A percentile compares a stretch with the other conserved stretches of the same genome.
Evolutionary conservation across 2,329 filamentous ascomycete species (phyloP).

Genomic region (Aspergillus ochraceus): DNA sequence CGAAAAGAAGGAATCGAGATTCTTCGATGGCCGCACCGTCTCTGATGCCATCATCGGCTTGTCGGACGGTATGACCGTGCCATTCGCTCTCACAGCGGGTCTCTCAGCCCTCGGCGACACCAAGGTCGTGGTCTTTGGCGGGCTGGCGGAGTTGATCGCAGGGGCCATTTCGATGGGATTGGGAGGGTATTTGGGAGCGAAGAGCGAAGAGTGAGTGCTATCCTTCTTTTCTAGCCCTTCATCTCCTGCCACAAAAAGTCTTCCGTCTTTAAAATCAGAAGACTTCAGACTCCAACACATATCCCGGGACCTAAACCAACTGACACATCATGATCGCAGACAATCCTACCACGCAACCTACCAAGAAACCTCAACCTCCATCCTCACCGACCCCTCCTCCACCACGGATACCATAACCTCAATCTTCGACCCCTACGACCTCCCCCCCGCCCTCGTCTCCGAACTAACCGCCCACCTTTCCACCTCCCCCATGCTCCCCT

Average conservation of each 20-base stretch:
- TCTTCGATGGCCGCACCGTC: constrained; percentile 39
- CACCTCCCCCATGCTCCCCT: constrained; percentile 36
- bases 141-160: constrained; percentile 72
- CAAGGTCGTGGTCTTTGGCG: constrained; percentile 68
- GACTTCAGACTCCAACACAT: background rate
- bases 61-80: constrained; percentile 76
- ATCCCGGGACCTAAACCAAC: background rate
- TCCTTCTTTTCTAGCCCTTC: no score
- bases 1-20: constrained; percentile 27
- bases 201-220: constrained; percentile 40
- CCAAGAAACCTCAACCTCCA: constrained; percentile 36
- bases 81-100: constrained; percentile 75
- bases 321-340: no score
- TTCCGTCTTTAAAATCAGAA: no score
- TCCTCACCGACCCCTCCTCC: constrained; percentile 30
- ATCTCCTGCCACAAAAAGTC: background rate
- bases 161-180: constrained; percentile 78
- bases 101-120: constrained; percentile 62
- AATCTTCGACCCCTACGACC: constrained; percentile 41
- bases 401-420: constrained; percentile 34
- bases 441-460: constrained; percentile 35
- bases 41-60: constrained; percentile 72
- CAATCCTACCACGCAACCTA: constrained; percentile 42
- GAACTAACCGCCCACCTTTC: constrained; percentile 39
- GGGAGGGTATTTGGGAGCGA: constrained; percentile 69